These are phyloP conservation scores for Artemisia argyi DNA, from an alignment of 129 eudicot species.

Conservation along the genomic window DNA sequence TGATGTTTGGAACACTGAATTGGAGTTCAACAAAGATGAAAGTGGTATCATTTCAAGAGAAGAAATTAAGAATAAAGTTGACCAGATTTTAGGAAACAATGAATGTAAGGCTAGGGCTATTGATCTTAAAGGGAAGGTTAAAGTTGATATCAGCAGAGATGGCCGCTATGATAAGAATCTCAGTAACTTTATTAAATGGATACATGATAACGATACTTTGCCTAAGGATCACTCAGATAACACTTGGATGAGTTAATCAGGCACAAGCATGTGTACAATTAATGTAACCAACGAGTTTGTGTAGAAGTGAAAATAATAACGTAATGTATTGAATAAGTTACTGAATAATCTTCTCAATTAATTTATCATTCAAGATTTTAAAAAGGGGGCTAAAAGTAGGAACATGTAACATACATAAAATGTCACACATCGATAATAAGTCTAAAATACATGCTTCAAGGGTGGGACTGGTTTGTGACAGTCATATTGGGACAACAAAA, in stretches of 20 bases:
- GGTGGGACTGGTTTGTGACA: too few species aligned
- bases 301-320: too few species aligned
- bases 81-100: slow-evolving; percentile 27
- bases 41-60: slow-evolving; percentile 27
- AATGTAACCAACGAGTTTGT: background rate
- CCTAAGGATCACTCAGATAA: background rate
- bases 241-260: background rate
- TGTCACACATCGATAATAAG: too few species aligned
- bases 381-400: too few species aligned
- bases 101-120: slow-evolving; percentile 32
- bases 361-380: background rate
- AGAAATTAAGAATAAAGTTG: slow-evolving; percentile 47
- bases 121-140: slow-evolving; percentile 27
- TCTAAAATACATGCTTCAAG: too few species aligned
- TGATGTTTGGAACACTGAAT: slow-evolving; percentile 54
- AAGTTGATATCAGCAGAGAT: slow-evolving; percentile 17
- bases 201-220: slow-evolving; percentile 14
- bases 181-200: slow-evolving; percentile 35
- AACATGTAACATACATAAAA: too few species aligned
- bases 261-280: background rate
- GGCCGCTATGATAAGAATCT: slow-evolving; percentile 43
- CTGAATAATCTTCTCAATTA: background rate
- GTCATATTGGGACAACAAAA: too few species aligned
- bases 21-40: slow-evolving; percentile 38
- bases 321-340: background rate